Conservation (phyloP, 805 yeast species). For the Danielia oregonensis region DNA sequence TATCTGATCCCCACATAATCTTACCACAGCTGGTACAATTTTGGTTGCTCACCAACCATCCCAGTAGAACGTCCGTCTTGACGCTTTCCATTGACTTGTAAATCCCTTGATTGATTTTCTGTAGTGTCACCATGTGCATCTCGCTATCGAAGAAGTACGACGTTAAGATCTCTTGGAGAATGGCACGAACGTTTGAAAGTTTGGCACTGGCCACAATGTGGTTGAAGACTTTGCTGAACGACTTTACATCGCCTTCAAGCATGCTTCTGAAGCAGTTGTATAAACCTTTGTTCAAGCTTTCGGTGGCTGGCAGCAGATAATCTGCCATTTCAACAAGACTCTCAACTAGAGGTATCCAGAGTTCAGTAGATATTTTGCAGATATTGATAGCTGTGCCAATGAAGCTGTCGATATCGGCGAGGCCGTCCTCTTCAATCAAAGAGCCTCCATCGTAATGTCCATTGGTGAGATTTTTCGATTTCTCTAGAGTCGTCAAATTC, state of each 20-base stretch:
- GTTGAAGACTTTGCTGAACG: constrained; percentile 10
- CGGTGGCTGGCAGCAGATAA: background rate
- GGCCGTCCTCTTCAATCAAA: too few relatives aligned
- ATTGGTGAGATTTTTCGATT: background rate
- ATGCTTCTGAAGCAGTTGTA: constrained; percentile 31
- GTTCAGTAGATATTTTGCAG: background rate
- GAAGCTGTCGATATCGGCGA: background rate
- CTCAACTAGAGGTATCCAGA: constrained; percentile 30
- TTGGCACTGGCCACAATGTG: constrained; percentile 25
- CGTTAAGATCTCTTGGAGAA: constrained; percentile 59
- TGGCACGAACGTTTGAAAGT: constrained; percentile 54
- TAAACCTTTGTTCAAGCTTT: constrained; percentile 24
- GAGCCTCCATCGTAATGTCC: too few relatives aligned
- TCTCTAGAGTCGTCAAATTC: background rate
- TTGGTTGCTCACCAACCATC: constrained; percentile 51
- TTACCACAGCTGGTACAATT: constrained; percentile 79
- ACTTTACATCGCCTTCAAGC: constrained; percentile 21
- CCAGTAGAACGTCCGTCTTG: constrained; percentile 42
- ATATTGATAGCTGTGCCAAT: background rate
- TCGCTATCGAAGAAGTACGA: constrained; percentile 64
- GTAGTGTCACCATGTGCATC: constrained; percentile 48
- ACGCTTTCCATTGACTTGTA: constrained; percentile 43
- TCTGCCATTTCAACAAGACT: constrained; percentile 19
- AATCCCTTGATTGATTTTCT: constrained; percentile 55
- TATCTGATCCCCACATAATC: constrained; percentile 63